Conservation (phyloP, 1,284 basidiomycete species). For the Takashimella tepidaria region DNA sequence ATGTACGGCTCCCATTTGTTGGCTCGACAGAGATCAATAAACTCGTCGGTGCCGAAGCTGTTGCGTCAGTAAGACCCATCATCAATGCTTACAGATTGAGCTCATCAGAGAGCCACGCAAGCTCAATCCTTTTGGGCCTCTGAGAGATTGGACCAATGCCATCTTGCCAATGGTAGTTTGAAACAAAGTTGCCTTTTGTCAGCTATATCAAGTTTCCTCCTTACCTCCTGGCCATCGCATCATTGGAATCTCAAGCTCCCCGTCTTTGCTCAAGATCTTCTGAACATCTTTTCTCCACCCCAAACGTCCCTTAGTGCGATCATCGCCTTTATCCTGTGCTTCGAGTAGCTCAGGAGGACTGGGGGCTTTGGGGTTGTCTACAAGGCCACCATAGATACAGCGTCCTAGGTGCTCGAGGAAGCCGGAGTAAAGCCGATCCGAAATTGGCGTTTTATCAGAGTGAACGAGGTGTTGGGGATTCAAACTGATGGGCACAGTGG, state of each 20-base stretch:
- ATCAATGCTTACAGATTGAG: constrained; percentile 50
- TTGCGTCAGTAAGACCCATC: not conserved
- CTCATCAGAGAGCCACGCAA: constrained; percentile 63
- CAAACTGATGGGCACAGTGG: constrained; percentile 16
- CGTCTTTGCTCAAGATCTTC: constrained; percentile 52
- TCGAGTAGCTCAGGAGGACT: constrained; percentile 37
- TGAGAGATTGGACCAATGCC: constrained; percentile 56
- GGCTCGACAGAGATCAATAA: constrained; percentile 39
- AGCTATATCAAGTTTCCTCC: constrained; percentile 1
- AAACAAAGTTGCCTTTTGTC: constrained; percentile 48
- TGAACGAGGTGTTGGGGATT: constrained; percentile 19
- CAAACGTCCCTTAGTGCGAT: constrained; percentile 29
- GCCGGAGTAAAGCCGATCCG: constrained; percentile 53
- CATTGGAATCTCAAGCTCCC: constrained; percentile 55
- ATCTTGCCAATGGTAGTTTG: constrained; percentile 64
- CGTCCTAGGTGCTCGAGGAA: constrained; percentile 60
- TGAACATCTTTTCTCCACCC: constrained; percentile 60
- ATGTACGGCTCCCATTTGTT: constrained; percentile 56
- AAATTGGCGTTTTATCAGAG: constrained; percentile 21
- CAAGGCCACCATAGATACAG: constrained; percentile 60
- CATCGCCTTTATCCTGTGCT: constrained; percentile 29
- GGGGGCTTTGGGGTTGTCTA: constrained; percentile 51
- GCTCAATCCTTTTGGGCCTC: constrained; percentile 56
- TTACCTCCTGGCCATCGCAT: constrained; percentile 60
- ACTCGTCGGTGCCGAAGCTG: constrained; percentile 59